Base-by-base conservation (phyloP, 2,329 filamentous ascomycete species). In the Colletotrichum limetticola region DNA sequence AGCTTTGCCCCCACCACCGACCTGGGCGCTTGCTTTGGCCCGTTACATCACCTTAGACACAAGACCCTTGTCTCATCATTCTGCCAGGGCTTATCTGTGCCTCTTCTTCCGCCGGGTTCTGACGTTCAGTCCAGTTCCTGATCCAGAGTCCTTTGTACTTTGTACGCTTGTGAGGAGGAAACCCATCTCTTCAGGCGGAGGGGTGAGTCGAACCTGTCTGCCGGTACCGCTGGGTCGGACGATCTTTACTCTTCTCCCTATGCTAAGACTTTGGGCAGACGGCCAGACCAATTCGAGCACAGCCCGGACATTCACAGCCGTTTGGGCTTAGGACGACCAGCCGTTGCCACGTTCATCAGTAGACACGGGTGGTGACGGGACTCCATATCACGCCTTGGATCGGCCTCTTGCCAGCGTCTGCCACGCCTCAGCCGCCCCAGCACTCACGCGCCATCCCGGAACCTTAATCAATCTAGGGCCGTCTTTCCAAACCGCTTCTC, bases 401-500 rank as follows among this genome's bases (percentile, higher is more conserved):
- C 63, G 37, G 57, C 57, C 63, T 71, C 30, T 62, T 59, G 57
- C 22, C 22, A 72, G 22, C 62, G 37, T 57, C 60, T 66, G 58
- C 71, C 68, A 72, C 68, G 68, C 71, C 57, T 66, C 71, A 62
- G 57, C 68, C 68, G 53, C 52, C 62, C 53, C 57, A 72, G 55
- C 24, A 28, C 68, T 67, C 67, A 72, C 57, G 37, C 71, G 68
- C 68, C 71, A 71, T 74, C 68, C 71, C 71, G 57, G 67, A 74
- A 67, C 71, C 68, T 72, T 74, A 67, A 72, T 63, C 57, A 35
- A 74, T 60, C 61, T 55, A 52, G 46, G 56, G 46, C 53, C 49
- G 49, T 59, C 57, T 67, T 67, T 67, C 53, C 57, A 67, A 74
- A 60, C 68, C 71, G 62, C 62, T 62, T 62, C 61, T 49, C 71